These are phyloP conservation scores for Xylaria telfairii DNA, from an alignment of 495 filamentous ascomycete species.

Conservation along the genomic window DNA sequence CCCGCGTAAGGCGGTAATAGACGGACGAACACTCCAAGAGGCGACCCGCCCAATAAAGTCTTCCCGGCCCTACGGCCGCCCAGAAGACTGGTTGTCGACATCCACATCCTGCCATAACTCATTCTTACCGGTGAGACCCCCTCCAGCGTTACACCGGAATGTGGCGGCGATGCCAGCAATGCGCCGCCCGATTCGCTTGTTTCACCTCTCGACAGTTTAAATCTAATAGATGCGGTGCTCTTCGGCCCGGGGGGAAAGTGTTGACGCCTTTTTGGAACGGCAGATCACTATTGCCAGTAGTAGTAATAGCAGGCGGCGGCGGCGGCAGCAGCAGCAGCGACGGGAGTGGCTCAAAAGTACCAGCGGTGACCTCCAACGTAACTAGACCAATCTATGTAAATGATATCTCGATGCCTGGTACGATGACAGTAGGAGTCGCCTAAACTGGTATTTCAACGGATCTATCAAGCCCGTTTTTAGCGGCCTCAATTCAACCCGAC, in stretches of 20 bases:
- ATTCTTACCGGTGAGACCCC: slow-evolving; percentile 33
- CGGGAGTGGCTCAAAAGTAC: slow-evolving; percentile 28
- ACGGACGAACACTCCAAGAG: slow-evolving; percentile 9
- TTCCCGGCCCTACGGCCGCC: slow-evolving; percentile 1
- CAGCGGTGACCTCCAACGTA: background rate
- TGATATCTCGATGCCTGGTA: background rate
- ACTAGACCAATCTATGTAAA: background rate
- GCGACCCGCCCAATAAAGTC: slow-evolving; percentile 10
- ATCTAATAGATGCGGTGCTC: slow-evolving; percentile 30
- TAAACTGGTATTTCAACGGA: background rate
- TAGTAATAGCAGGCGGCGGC: slow-evolving; percentile 20
- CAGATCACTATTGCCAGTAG: slow-evolving; percentile 18
- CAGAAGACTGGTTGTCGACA: slow-evolving; percentile 23
- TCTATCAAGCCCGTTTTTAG: slow-evolving; percentile 27
- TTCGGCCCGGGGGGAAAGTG: slow-evolving; percentile 33
- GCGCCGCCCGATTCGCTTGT: slow-evolving; percentile 34
- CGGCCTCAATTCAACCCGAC: slow-evolving; percentile 27
- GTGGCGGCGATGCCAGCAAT: slow-evolving; percentile 31
- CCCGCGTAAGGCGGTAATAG: slow-evolving; percentile 9
- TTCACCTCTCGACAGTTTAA: slow-evolving; percentile 22
- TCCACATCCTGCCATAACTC: slow-evolving; percentile 21
- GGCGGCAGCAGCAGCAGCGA: slow-evolving; percentile 10
- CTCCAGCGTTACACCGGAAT: slow-evolving; percentile 36
- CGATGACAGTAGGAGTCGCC: background rate
- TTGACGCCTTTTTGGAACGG: slow-evolving; percentile 25